Evolutionary conservation across 2,329 filamentous ascomycete genomes (phyloP).

Genomic region (Magnaporthales sp.): DNA sequence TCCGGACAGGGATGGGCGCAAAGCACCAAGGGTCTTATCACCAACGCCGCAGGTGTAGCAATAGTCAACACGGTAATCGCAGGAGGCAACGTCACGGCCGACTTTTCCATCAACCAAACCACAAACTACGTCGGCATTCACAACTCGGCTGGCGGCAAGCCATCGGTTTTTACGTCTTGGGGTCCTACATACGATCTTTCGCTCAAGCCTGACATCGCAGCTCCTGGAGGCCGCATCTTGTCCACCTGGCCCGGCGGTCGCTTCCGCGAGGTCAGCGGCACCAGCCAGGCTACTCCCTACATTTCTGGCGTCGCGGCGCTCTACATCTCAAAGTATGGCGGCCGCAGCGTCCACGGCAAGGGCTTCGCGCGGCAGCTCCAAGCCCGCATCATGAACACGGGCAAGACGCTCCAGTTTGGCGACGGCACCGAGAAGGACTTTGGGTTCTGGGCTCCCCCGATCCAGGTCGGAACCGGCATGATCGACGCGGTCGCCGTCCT

Average conservation of each 20-base stretch:
- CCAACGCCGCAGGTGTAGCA: constrained; percentile 18
- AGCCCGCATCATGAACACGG: constrained; percentile 24
- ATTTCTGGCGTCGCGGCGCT: constrained; percentile 33
- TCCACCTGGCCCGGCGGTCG: constrained; percentile 30
- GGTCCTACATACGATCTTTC: constrained; percentile 32
- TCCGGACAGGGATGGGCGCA: constrained; percentile 8
- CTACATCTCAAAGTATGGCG: constrained; percentile 25
- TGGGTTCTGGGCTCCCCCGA: constrained; percentile 15
- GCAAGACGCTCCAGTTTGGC: constrained; percentile 19
- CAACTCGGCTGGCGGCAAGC: constrained; percentile 22
- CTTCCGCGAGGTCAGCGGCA: constrained; percentile 33
- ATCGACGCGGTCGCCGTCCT: constrained; percentile 31
- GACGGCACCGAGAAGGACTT: constrained; percentile 15
- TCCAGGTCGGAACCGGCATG: constrained; percentile 29
- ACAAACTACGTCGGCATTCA: constrained; percentile 9
- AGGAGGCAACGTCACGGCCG: constrained; percentile 23
- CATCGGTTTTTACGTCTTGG: constrained; percentile 31
- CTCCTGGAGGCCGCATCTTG: constrained; percentile 34
- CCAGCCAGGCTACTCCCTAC: constrained; percentile 39
- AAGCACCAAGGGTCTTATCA: constrained; percentile 17
- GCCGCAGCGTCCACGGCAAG: constrained; percentile 20
- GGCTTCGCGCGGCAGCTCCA: constrained; percentile 20
- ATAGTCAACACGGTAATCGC: constrained; percentile 20
- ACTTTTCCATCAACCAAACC: constrained; percentile 10
- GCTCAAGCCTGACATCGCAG: constrained; percentile 32